Percentiles rank a stretch among this genome's conserved stretches.
phyloP scores from a whole-genome alignment of 2,329 filamentous ascomycete species.

The Davidsoniella virescens region DNA sequence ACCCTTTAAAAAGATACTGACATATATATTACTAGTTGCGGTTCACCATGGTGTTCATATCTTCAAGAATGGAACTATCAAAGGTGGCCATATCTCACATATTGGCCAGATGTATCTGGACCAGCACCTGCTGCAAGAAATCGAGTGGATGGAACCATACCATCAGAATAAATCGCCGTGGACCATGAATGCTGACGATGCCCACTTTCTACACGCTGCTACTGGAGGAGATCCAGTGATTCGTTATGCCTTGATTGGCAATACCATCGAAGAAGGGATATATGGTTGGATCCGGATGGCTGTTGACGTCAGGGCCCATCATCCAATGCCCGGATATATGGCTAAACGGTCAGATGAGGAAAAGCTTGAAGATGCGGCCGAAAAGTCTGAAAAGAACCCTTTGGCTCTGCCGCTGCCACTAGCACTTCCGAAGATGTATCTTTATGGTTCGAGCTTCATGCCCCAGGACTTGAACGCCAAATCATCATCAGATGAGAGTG shows the following conservation, averaged over 20 bases:
- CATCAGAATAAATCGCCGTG: slow-evolving; percentile 27
- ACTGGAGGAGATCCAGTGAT: slow-evolving; percentile 40
- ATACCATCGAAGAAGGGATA: slow-evolving; percentile 33
- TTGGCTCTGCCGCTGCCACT: slow-evolving; percentile 8
- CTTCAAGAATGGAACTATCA: slow-evolving; percentile 21
- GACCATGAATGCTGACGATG: slow-evolving; percentile 37
- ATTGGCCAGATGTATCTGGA: slow-evolving; percentile 51
- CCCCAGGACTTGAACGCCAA: slow-evolving; percentile 9
- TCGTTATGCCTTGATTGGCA: slow-evolving; percentile 40
- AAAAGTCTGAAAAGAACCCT: slow-evolving; percentile 2
- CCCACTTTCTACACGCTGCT: slow-evolving; percentile 29
- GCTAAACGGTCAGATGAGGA: neutral
- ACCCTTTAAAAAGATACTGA: neutral
- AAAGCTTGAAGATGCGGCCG: neutral
- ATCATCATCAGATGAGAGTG: neutral
- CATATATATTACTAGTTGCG: slow-evolving; percentile 15
- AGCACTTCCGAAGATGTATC: slow-evolving; percentile 13
- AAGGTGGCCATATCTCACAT: slow-evolving; percentile 31
- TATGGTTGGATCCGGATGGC: slow-evolving; percentile 39
- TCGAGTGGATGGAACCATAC: slow-evolving; percentile 34
- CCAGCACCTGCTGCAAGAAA: slow-evolving; percentile 35
- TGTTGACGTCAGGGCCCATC: slow-evolving; percentile 23
- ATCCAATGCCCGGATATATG: slow-evolving; percentile 9
- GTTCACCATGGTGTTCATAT: slow-evolving; percentile 24
- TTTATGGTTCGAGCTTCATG: slow-evolving; percentile 11